Base-by-base conservation (phyloP, 2,329 filamentous ascomycete species). In the Furcasterigmium furcatum region DNA sequence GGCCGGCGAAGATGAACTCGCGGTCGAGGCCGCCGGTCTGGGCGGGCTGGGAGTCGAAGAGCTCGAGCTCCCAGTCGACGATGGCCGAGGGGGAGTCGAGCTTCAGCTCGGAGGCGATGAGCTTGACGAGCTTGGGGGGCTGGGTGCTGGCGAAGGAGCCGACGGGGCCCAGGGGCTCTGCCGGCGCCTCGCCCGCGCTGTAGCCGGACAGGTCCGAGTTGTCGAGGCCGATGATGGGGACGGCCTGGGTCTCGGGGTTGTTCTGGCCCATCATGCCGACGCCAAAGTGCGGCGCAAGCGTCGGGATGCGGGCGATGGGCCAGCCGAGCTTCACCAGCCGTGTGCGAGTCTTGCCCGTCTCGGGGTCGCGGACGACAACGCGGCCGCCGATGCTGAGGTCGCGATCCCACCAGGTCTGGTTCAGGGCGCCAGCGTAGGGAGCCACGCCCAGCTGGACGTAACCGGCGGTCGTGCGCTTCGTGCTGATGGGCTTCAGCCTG, bases 381-480 rank as follows among this genome's bases (percentile, higher is more conserved):
- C 91, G 79, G 32, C 94, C 94, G 52, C 91, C 94, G 56, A 97
- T 87, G 53, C 88, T 85, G 43, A 99, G 77, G 65, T 99, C 94
- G 30, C 94, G 82, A 65, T 97, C 94, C 92, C 91, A 97, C 94
- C 94, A 97, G 1, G 94, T 97, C 51, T 77, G 75, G 62, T 91
- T 94, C 50, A 97, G 70, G 2, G 76, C 91, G 42, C 94, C 92
- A 9, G 91, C 92, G 62, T 97, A 99, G 1, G 88, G 94, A 3
- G 94, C 91, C 44, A 97, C 89, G 20, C 89, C 92, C 7, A 97
- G 79, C 71, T 97, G 90, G 22, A 89, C 66, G 61, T 90, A 99
- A 44, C 94, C 92, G 25, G 88, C 86, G 62, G 87, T 90, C 56
- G 76, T 88, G n/a, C 86, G 82, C 58, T 96, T 84, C 59, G 82